phyloP scores from a whole-genome alignment of 2,329 filamentous ascomycete genomes.

The Apiospora hydei region DNA sequence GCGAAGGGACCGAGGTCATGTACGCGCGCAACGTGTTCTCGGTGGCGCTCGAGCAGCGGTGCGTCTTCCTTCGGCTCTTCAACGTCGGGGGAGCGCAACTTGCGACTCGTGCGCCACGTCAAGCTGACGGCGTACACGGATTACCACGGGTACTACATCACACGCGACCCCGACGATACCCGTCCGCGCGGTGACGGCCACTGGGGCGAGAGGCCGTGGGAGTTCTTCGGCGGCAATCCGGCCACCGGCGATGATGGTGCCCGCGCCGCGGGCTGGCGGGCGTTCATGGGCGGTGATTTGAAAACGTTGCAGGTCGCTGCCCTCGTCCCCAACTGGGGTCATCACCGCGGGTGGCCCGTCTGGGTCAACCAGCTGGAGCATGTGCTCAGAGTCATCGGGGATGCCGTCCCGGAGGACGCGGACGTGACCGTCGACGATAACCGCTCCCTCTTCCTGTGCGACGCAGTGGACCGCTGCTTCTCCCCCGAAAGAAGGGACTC shows the following conservation, averaged over 20 bases:
- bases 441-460: slow-evolving; percentile 29
- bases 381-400: slow-evolving; percentile 27
- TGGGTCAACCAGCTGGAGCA: slow-evolving; percentile 29
- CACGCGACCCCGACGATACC: slow-evolving; percentile 1
- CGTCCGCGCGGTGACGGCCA: background rate
- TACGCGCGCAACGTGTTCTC: slow-evolving; percentile 28
- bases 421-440: slow-evolving; percentile 30
- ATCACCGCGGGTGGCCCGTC: slow-evolving; percentile 24
- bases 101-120: slow-evolving; percentile 25
- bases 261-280: slow-evolving; percentile 19
- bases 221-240: slow-evolving; percentile 24
- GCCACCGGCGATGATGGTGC: background rate
- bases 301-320: slow-evolving; percentile 21
- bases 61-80: slow-evolving; percentile 26
- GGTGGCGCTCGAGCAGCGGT: slow-evolving; percentile 25
- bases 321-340: slow-evolving; percentile 24
- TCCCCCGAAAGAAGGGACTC: slow-evolving; percentile 23
- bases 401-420: slow-evolving; percentile 24
- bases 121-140: slow-evolving; percentile 20
- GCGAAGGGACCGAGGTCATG: slow-evolving; percentile 27
- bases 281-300: slow-evolving; percentile 24
- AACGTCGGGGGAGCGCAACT: slow-evolving; percentile 27
- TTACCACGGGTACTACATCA: slow-evolving; percentile 23
- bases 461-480: slow-evolving; percentile 30
- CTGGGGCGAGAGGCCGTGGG: slow-evolving; percentile 15